Evolutionary conservation across 495 filamentous ascomycete species (phyloP), one percentile per base, ranked within the genome.

Genomic region (Aspergillus panamensis): DNA sequence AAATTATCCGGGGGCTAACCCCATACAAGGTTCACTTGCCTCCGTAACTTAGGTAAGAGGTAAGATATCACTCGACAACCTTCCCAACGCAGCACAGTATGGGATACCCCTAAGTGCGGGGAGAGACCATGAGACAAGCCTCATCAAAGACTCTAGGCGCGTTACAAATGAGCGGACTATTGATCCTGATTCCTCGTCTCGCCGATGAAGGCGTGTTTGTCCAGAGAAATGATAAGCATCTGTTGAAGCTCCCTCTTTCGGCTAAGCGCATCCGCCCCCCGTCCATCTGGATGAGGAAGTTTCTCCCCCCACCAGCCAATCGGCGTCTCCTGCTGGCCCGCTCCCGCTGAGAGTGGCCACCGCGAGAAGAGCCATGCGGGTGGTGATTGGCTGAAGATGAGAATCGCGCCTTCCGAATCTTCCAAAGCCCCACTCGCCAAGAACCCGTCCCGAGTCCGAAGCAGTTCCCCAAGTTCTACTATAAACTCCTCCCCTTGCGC

Each of bases 221-320:
- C 9, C 14, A 8, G 5, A 31, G 19, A 49, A 33, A 52, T 52
- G 35, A 52, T 39, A 42, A 45, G 30, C 48, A 51, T 58, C 55
- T 58, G 55, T 40, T 58, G 10, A 58, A 58, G 55, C 55, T 58
- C 55, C 55, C 55, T 35, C 48, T 58, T 51, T 39, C 3, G 55
- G 55, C n/a, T 44, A 51, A 58, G 55, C 19, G 2, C 3, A 3
- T 44, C 35, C 37, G 48, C 12, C 30, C 39, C 16, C 37, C 48
- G 8, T 21, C 19, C 21, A 31, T 49, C 20, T 31, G 8, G 47
- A 29, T 49, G 8, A 31, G 47, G 47, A 29, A 31, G 47, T 12
- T 49, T 49, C 21, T 31, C 20, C 21, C 48, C 10, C n/a, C 17
- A 3, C 47, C 17, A 21, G 40, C 55, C 55, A 58, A 58, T 58